These are phyloP conservation scores for Diaporthe vaccinii DNA, from an alignment of 2,329 filamentous ascomycete species.

Conservation along the genomic window DNA sequence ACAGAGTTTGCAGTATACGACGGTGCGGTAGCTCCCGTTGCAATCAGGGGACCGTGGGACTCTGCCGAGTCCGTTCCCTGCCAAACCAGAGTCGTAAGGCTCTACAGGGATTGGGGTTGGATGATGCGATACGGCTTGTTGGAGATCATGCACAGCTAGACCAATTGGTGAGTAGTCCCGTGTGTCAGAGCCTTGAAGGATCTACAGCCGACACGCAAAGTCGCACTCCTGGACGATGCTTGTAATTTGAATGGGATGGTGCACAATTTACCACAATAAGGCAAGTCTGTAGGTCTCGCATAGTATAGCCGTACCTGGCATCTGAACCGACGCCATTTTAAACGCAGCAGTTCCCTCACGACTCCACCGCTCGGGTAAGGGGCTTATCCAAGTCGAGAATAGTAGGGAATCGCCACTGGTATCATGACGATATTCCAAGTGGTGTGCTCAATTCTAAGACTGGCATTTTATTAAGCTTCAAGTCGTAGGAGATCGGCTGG, in stretches of 20 bases:
- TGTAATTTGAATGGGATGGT: not conserved
- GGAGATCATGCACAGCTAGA: conserved; percentile 28
- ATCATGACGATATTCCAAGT: not conserved
- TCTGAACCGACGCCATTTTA: not conserved
- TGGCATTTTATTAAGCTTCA: not conserved
- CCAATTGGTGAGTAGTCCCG: conserved; percentile 10
- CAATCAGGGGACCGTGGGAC: conserved; percentile 11
- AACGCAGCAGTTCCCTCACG: not conserved
- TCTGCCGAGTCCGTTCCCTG: conserved; percentile 3
- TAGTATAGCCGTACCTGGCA: not conserved
- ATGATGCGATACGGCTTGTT: conserved; percentile 31
- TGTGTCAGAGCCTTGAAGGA: conserved; percentile 28
- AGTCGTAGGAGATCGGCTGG: not conserved
- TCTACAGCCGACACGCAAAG: conserved; percentile 25
- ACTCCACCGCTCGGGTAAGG: not conserved
- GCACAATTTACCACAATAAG: not conserved
- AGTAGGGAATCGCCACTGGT: not conserved
- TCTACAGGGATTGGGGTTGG: conserved; percentile 13
- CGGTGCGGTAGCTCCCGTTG: conserved; percentile 24
- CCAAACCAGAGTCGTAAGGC: not conserved
- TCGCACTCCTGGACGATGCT: conserved; percentile 9
- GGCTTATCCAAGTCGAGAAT: not conserved
- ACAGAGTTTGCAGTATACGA: not conserved
- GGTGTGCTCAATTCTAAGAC: too few relatives aligned
- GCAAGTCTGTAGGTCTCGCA: not conserved